Evolutionary conservation across 768 basidiomycete genomes (phyloP).

Genomic region (Lactarius quietus): DNA sequence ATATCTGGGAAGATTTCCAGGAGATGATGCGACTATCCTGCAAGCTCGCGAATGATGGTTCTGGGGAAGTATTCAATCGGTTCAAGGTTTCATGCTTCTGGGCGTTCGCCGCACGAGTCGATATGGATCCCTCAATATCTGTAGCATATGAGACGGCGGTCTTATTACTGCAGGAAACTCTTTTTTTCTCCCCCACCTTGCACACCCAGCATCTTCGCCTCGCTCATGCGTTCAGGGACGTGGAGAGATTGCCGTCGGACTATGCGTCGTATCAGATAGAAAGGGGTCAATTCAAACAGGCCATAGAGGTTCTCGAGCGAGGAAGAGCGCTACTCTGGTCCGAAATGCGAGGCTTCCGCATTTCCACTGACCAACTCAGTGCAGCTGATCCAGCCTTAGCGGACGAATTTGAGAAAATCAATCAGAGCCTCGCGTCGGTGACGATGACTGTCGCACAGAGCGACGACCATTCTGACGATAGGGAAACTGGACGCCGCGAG

Average conservation of each 20-base stretch:
- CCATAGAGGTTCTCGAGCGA: constrained; percentile 3
- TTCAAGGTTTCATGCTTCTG: not conserved
- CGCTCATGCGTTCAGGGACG: too few species aligned
- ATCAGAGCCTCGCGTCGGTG: not conserved
- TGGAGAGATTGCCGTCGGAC: not conserved
- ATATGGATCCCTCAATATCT: too few species aligned
- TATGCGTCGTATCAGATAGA: constrained; percentile 2
- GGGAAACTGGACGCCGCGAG: not conserved
- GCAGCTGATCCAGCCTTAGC: not conserved
- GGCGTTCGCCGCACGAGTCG: too few species aligned
- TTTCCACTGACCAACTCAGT: not conserved
- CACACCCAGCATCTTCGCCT: not conserved
- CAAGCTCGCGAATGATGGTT: not conserved
- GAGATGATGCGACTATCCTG: not conserved
- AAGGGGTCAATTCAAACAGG: not conserved
- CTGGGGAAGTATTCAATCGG: not conserved
- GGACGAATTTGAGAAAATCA: not conserved
- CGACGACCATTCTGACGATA: not conserved
- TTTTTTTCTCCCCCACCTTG: too few species aligned
- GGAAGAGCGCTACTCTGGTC: constrained; percentile 11
- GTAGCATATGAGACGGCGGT: too few species aligned
- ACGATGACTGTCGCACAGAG: not conserved
- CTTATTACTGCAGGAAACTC: too few species aligned
- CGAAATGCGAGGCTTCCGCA: not conserved
- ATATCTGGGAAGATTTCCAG: not conserved